A percentile compares a stretch with the other conserved stretches of the same genome.
Conservation (phyloP, 768 basidiomycete species). For the Hysterangium stoloniferum region DNA sequence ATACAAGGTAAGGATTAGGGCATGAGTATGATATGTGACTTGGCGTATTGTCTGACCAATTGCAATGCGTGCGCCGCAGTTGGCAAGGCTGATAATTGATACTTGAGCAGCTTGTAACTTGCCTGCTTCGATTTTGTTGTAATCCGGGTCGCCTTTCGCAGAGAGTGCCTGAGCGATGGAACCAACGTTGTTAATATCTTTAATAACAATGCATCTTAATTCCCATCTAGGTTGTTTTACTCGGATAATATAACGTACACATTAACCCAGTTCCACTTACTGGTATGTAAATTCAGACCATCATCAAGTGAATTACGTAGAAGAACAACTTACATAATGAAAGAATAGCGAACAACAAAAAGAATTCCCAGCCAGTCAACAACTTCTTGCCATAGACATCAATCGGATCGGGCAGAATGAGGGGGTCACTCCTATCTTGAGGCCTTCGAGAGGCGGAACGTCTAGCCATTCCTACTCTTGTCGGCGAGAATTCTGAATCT, state of each 20-base stretch:
- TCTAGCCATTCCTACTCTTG: slow-evolving; percentile 7
- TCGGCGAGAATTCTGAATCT: slow-evolving; percentile 22
- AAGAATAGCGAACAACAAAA: slow-evolving; percentile 49
- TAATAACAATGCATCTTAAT: slow-evolving; percentile 9
- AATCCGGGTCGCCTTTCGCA: slow-evolving; percentile 48
- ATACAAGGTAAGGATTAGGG: neutral
- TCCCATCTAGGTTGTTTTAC: too few species aligned
- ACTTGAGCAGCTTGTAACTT: slow-evolving; percentile 83
- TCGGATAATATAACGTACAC: slow-evolving; percentile 55
- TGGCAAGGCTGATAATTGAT: slow-evolving; percentile 72
- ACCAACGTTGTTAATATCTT: slow-evolving; percentile 85
- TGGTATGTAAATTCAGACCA: slow-evolving; percentile 18
- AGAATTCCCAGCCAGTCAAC: slow-evolving; percentile 50
- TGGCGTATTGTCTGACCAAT: slow-evolving; percentile 44
- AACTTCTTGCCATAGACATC: slow-evolving; percentile 51
- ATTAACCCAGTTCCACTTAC: slow-evolving; percentile 72
- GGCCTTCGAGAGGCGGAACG: neutral
- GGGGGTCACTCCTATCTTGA: neutral
- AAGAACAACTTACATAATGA: slow-evolving; percentile 40
- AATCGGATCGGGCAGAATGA: slow-evolving; percentile 14
- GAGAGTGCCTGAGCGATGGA: slow-evolving; percentile 65
- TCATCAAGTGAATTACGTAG: neutral
- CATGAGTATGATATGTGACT: neutral
- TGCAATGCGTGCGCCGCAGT: slow-evolving; percentile 68
- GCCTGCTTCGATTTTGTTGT: slow-evolving; percentile 59